Conservation (phyloP, 1,139 yeast genomes). For the Debaryomycetaceae sp. region DNA sequence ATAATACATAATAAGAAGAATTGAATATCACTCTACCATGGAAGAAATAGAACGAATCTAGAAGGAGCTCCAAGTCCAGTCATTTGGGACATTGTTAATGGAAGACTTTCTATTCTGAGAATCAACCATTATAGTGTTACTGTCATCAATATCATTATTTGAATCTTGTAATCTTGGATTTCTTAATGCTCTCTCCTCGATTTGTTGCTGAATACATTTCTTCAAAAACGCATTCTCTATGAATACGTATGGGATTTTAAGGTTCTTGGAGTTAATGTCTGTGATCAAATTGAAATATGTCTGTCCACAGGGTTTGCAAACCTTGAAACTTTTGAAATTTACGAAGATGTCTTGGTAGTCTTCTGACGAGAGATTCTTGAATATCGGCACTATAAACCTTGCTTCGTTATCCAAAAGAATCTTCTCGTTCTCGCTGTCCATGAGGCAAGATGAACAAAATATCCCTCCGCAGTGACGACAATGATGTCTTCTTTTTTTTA, state of each 20-base stretch:
- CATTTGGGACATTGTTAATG: constrained; percentile 27
- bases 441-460: constrained; percentile 34
- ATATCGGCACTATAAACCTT: constrained; percentile 36
- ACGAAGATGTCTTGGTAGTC: constrained; percentile 6
- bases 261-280: constrained; percentile 21
- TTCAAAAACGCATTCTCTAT: constrained; percentile 38
- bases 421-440: constrained; percentile 12
- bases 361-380: constrained; percentile 15
- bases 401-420: constrained; percentile 33
- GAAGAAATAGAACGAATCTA: constrained; percentile 19
- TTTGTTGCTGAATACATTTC: constrained; percentile 1
- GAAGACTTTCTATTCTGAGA: constrained; percentile 9
- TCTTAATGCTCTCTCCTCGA: not conserved
- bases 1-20: not conserved
- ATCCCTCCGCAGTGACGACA: constrained; percentile 44
- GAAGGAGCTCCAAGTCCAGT: constrained; percentile 50
- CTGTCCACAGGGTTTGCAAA: constrained; percentile 38
- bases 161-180: not conserved
- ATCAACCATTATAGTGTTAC: constrained; percentile 4
- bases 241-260: constrained; percentile 26
- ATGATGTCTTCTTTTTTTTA: constrained; percentile 35
- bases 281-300: constrained; percentile 26
- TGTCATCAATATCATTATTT: constrained; percentile 1
- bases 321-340: constrained; percentile 27
- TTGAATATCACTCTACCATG: not conserved